Evolutionary conservation across 2,329 filamentous ascomycete species (phyloP).

Genomic region (Xylaria sp.): DNA sequence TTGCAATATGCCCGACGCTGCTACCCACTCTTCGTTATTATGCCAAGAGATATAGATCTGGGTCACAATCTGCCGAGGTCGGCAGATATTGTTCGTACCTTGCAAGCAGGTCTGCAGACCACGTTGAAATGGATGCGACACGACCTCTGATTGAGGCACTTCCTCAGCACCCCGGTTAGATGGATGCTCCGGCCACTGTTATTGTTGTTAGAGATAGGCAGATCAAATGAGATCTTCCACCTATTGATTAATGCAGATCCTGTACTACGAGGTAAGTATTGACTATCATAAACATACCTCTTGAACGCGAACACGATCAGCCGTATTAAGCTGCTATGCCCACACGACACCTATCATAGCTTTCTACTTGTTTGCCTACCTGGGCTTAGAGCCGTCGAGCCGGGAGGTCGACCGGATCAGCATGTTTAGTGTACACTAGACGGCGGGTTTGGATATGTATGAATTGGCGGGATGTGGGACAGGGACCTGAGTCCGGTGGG

Average conservation of each 20-base stretch:
- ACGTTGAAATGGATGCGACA: conserved; percentile 11
- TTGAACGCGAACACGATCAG: not conserved
- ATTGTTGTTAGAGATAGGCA: not conserved
- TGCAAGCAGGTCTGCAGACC: not conserved
- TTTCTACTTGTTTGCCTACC: not conserved
- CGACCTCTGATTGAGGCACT: not conserved
- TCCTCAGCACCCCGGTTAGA: not conserved
- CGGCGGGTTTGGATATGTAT: not conserved
- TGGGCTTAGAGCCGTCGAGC: not conserved
- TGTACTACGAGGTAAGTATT: not conserved
- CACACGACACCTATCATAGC: not conserved
- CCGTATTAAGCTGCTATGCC: not conserved
- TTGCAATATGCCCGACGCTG: conserved; percentile 5
- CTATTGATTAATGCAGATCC: not conserved
- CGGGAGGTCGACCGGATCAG: conserved; percentile 5
- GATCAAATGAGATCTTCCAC: not conserved
- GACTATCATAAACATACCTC: too few species aligned
- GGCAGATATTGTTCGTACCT: conserved; percentile 18
- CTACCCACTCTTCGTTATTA: conserved; percentile 16
- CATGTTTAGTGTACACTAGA: not conserved
- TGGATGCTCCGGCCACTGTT: not conserved
- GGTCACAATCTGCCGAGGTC: conserved; percentile 28
- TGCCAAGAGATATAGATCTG: conserved; percentile 14
- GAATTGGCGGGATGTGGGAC: conserved; percentile 16
- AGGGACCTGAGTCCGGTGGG: not conserved